Evolutionary conservation across 2,329 filamentous ascomycete genomes (phyloP), one percentile per base, ranked within the genome.

Genomic region (Sclerotinia glacialis): DNA sequence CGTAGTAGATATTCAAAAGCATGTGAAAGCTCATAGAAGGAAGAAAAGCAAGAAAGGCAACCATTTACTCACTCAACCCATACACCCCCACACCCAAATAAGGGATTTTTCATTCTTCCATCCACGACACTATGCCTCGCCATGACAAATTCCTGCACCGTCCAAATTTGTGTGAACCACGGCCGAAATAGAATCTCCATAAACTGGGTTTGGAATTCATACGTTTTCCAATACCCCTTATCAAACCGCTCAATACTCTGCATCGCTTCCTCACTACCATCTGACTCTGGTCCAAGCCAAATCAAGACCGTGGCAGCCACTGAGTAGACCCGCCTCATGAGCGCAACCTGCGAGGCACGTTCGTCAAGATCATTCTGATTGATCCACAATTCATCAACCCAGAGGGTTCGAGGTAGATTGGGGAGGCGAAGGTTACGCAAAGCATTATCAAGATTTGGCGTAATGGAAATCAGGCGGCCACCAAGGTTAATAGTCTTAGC

Each of bases 291-390:
- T 40, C 67, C 67, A 1, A 69, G 56, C 67, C 67, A 68, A 42
- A 67, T 49, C 11, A 67, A 18, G 0, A 64, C 62, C 7, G 50
- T 34, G 16, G 44, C 34, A n/a, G 72, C 71, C 5, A 50, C 8
- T n/a, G 69, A 50, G 47, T 70, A 75, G 8, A 74, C 69, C 0
- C 69, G 40, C 14, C 67, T 64, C 71, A 73, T 75, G 6, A 70
- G 62, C 1, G 64, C 59, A 2, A 72, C 69, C 49, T 74, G 72
- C 7, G 58, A 42, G 8, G 60, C 66, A 0, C 69, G 62, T 37
- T 72, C 72, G 2, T 56, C 52, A 3, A 69, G 50, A 50, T 66
- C 56, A 37, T 42, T 11, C 44, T 73, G 72, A 40, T 74, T 68
- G 2, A 74, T 71, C 53, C 71, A 69, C 5, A 69, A 12, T 9